Base-by-base conservation (phyloP, 805 yeast species). In the Myxozyma kluyveri region DNA sequence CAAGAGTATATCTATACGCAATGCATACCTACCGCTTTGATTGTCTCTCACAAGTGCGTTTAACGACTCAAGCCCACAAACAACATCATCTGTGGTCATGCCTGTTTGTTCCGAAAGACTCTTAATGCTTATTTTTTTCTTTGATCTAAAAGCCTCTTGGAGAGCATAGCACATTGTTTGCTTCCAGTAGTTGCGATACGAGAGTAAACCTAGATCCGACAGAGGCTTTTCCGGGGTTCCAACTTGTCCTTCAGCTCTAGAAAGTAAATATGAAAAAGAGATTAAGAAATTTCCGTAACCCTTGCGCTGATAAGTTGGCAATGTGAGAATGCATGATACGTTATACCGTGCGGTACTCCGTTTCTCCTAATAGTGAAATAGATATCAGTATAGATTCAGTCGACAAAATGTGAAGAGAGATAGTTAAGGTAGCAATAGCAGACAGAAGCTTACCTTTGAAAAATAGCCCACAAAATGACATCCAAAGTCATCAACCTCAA, bases 211-310 rank as follows among this genome's bases (percentile, higher is more conserved):
- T 49, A 91, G 71, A 58, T 86, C 90, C 60, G 93, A 84, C 51
- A 91, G 73, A 0, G 99, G 99, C 64, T 90, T 91, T 63, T 93
- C 99, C 0, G 99, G 99, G 0, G 97, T 86, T 0, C 98, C 99
- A 50, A 78, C 77, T 57, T 83, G 84, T 61, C 77, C 81, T 65
- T 91, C 97, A 52, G 80, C 75, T 46, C 84, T 73, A 1, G 93
- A 79, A 43, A 93, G 70, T 17, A 89, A 69, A 65, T 93, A 93
- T 50, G 96, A 87, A 67, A 93, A 88, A 58, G 87, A 95, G 65
- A 93, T 91, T 52, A 93, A 72, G 54, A 91, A 77, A 65, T 81
- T 84, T 1, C 99, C 99, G 68, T 86, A 88, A 0, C 98, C 98
- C 56, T 81, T 80, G 45, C 96, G 70, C 69, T 91, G 97, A 65